Base-by-base conservation (phyloP, 2,329 filamentous ascomycete genomes). In the Ascochyta fabae region DNA sequence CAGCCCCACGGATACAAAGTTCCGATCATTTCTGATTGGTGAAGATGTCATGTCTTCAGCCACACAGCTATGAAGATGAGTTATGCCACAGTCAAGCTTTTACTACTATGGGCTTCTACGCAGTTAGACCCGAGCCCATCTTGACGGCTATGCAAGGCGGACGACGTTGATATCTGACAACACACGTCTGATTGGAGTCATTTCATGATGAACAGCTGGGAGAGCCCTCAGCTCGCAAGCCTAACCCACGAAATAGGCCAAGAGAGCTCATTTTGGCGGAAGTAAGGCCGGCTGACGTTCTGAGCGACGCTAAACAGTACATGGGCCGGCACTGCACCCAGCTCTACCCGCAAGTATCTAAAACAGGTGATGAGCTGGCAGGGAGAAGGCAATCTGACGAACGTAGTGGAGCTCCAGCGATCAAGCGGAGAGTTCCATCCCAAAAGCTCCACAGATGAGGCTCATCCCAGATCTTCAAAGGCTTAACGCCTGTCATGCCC, bases 361-460 rank as follows among this genome's bases (percentile, higher is more conserved):
- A 34, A 40, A 34, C 31, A 2, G 10, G 29, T n/a, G 23, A 5
- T 45, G 23, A 13, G 16, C 41, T 16, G 29, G 41, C 23, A 42
- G 27, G 33, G 35, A 42, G 4, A 4, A 16, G 16, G 16, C 26
- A 27, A 44, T 48, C 45, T 34, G 26, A 19, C 44, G 44, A 45
- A 48, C 44, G 26, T 39, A 33, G 39, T 29, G 34, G 46, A 29
- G 10, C 45, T n/a, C 7, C 49, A 53, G 36, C 43, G 22, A 53
- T 41, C 36, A 31, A 33, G 16, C 46, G 35, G 46, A 42, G 16
- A 46, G 13, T 9, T 23, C 52, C 46, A 46, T 19, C 26, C 35
- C 45, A 41, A 19, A 46, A 41, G 52, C 40, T 36, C n/a, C 15
- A 31, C 16, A 24, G 10, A 24, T 31, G 29, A 42, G 36, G 27